Evolutionary conservation across 2,329 filamentous ascomycete genomes (phyloP).

Genomic region (Fusarium stilboides): DNA sequence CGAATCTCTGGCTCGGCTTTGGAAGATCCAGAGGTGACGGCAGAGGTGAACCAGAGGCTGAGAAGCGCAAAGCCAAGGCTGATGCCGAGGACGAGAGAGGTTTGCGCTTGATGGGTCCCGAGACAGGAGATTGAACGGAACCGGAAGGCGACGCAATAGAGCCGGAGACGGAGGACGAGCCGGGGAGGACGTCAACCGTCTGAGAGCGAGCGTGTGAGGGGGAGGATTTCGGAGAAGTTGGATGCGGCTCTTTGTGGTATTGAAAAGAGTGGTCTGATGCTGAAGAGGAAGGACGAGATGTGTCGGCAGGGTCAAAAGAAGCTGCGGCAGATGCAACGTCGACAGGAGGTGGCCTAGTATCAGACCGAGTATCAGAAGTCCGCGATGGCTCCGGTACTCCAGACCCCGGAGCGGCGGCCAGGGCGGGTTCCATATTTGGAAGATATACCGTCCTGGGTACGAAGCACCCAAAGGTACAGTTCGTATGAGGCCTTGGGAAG

Average conservation of each 20-base stretch:
- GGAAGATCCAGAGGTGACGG: conserved; percentile 59
- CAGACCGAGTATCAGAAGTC: conserved; percentile 48
- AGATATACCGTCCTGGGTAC: conserved; percentile 44
- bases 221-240: conserved; percentile 35
- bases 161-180: conserved; percentile 41
- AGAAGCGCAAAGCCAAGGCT: conserved; percentile 46
- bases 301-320: conserved; percentile 37
- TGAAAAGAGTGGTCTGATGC: conserved; percentile 37
- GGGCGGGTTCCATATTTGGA: conserved; percentile 48
- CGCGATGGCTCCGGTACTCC: conserved; percentile 44
- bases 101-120: conserved; percentile 69
- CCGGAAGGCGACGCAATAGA: conserved; percentile 23
- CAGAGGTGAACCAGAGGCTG: conserved; percentile 46
- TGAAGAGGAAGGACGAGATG: conserved; percentile 41
- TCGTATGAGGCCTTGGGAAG: conserved; percentile 32
- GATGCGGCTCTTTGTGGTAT: conserved; percentile 24
- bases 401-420: conserved; percentile 41
- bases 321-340: conserved; percentile 37
- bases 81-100: conserved; percentile 68
- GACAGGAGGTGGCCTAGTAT: conserved; percentile 45
- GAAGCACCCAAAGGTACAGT: conserved; percentile 32
- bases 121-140: conserved; percentile 41
- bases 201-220: conserved; percentile 47
- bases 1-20: conserved; percentile 68
- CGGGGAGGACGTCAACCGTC: conserved; percentile 44